Evolutionary conservation across 192 early-diverging fungal species (phyloP), one percentile per base, ranked within the genome.

Genomic region (Rhizophagus clarus): DNA sequence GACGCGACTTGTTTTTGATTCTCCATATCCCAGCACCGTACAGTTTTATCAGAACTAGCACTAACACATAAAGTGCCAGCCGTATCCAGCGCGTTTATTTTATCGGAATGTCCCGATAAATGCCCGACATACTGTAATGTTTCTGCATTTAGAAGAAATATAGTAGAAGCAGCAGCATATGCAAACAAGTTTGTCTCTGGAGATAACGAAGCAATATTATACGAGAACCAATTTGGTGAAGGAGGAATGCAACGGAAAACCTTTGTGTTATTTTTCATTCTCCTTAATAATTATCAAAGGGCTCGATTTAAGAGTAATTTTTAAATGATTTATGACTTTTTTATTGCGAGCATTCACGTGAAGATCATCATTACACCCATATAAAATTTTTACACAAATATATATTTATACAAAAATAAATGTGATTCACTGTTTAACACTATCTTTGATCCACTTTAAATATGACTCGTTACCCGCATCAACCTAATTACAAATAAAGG

Each of bases 141-240:
- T 32, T 69, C 64, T 10, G 61, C 29, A 31, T 79, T 66, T 11
- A 79, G 42, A 20, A 79, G 64, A 22, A 79, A 69, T 11, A 79
- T 17, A n/a, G 26, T n/a, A 14, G 67, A 40, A 47, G 37, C 15
- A 49, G 64, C 37, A 14, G 77, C 77, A 49, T 79, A 79, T 32
- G 61, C 77, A 20, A 68, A 24, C 22, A 76, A 12, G 8, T 76
- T 76, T 47, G 34, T 12, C 12, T 47, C 26, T 79, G 28, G 11
- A 51, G 66, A 68, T 24, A 79, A 24, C 20, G 64, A 64, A 47
- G 26, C n/a, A 31, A 63, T 66, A 29, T 79, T 79, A 40, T 40
- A 56, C 4, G 66, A 61, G 37, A 69, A 69, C 77, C 77, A 79
- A 32, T 79, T 79, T 28, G 77, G 66, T 42, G 77, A 64, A 47